Evolutionary conservation across 306 rosid species (phyloP), one percentile per base, ranked within the genome.

Genomic region (Rosa lucieae): DNA sequence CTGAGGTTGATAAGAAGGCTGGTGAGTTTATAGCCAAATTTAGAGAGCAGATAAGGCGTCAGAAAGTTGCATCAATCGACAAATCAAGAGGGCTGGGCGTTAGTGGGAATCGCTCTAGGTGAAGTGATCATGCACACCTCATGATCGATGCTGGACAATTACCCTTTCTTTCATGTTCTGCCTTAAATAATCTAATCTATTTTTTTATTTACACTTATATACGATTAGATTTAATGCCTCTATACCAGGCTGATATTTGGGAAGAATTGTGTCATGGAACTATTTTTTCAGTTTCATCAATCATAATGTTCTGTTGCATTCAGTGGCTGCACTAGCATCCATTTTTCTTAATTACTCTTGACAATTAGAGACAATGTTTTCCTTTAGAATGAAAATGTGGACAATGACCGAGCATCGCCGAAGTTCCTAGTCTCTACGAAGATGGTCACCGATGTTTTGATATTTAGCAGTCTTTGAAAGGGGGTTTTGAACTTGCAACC

Each of bases 1-100:
- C 94, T 49, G 67, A 93, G 89, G 99, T 96, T 49, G 99, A 93
- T 66, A 93, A 91, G 94, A 96, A 93, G 88, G 99, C 97, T 8
- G 91, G 94, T 32, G 98, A 90, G 82, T 96, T 96, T 78, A 96
- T 96, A 77, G 99, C 97, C 21, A 96, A 87, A 86, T 96, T 96
- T 80, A 87, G 93, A 84, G 94, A 91, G 26, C 98, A 93, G 79
- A 93, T 96, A 75, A 89, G 91, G 87, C 98, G 91, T 78, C 99
- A 96, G 81, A 96, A 93, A 83, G 75, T 82, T 79, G 94, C 88
- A 68, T 88, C 98, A 14, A 58, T 85, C 26, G 92, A 88, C 32
- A 90, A 93, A 78, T 86, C 93, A 83, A 92, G 88, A 86, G 93
- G 90, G 56, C 85, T 73, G 17, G 77, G 82, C 73, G 72, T 71